Evolutionary conservation across 306 rosid species (phyloP).

Genomic region (Trifolium subterraneum): DNA sequence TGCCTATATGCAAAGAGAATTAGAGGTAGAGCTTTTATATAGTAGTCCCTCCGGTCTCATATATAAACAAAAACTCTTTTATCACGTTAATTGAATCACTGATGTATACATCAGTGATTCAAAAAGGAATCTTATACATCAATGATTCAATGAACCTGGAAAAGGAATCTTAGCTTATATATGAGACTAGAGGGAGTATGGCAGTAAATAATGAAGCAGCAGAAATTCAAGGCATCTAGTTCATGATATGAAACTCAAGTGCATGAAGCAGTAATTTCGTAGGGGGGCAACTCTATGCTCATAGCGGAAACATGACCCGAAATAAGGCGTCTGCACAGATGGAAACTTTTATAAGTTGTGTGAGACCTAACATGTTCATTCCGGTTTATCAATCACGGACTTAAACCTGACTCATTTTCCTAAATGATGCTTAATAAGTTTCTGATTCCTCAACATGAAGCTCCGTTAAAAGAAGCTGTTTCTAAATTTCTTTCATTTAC

Average conservation of each 20-base stretch:
- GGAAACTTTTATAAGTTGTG: no score
- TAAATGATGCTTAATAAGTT: not conserved
- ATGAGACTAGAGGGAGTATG: no score
- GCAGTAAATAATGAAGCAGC: not conserved
- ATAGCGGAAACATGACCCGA: not conserved
- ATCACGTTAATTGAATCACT: no score
- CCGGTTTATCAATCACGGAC: not conserved
- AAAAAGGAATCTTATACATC: no score
- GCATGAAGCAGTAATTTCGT: constrained; percentile 10
- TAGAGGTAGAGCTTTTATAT: not conserved
- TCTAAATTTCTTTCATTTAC: not conserved
- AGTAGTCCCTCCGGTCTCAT: no score
- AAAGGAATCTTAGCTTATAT: no score
- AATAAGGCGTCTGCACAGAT: no score
- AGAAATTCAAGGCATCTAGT: constrained; percentile 18
- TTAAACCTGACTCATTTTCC: not conserved
- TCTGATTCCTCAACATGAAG: not conserved
- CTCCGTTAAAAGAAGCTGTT: not conserved
- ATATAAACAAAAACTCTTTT: no score
- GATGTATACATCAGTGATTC: no score
- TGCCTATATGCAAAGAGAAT: not conserved
- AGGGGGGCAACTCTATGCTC: not conserved
- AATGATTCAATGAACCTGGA: no score
- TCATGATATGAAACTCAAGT: constrained; percentile 1
- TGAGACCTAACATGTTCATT: not conserved